These are phyloP conservation scores for Fusarium multiceps DNA, from an alignment of 2,329 filamentous ascomycete genomes.

Conservation along the genomic window DNA sequence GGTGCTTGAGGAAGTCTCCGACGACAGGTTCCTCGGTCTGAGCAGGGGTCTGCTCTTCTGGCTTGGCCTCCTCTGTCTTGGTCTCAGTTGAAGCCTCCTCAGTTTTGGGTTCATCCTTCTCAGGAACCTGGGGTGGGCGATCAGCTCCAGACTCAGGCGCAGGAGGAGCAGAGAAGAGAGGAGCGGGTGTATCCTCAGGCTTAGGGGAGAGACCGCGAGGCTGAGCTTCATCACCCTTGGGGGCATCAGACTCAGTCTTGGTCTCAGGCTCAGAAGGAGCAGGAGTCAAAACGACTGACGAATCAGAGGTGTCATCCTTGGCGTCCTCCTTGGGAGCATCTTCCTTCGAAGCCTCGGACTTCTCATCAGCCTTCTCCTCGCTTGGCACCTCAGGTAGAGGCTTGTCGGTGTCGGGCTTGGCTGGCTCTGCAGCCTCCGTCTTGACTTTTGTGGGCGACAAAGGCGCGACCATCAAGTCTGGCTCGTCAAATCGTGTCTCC, in stretches of 20 bases:
- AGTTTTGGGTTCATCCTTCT: conserved; percentile 25
- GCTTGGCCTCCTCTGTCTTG: conserved; percentile 6
- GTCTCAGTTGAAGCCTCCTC: conserved; percentile 11
- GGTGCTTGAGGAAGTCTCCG: conserved; percentile 93
- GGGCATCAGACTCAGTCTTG: conserved; percentile 25
- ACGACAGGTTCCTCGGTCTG: conserved; percentile 74
- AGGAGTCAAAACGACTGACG: conserved; percentile 37
- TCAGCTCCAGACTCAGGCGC: conserved; percentile 46
- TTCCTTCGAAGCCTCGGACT: conserved; percentile 1
- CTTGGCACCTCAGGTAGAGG: conserved; percentile 20
- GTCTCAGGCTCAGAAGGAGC: conserved; percentile 42
- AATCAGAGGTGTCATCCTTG: conserved; percentile 23
- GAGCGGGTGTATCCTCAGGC: conserved; percentile 75
- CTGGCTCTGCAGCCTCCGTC: conserved; percentile 40
- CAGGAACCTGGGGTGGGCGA: conserved; percentile 36
- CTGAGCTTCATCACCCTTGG: conserved; percentile 25
- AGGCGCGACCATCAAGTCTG: conserved; percentile 67
- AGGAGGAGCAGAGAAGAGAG: conserved; percentile 59
- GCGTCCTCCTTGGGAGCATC: conserved; percentile 22
- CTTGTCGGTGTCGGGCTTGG: conserved; percentile 17
- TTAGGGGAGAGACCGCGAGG: conserved; percentile 60
- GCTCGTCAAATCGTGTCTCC: conserved; percentile 64
- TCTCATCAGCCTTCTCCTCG: conserved; percentile 6
- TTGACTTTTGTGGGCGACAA: conserved; percentile 63
- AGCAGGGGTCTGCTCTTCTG: conserved; percentile 27